These are phyloP conservation scores for Aspergillus leporis DNA, from an alignment of 495 filamentous ascomycete species.

Conservation along the genomic window DNA sequence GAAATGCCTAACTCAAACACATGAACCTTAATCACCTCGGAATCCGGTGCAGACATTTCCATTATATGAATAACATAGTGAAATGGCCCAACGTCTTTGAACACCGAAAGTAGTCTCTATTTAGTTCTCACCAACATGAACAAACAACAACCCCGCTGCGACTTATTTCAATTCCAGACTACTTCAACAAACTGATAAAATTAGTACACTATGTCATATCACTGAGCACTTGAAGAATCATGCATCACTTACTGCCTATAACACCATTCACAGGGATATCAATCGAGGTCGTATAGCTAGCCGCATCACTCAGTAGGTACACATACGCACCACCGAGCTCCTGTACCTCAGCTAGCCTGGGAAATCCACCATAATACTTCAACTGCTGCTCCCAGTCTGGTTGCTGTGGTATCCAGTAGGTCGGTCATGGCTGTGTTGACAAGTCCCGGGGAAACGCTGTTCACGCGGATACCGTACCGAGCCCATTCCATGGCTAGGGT, in stretches of 20 bases:
- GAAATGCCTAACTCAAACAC: too few species aligned
- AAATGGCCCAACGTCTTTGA: too few species aligned
- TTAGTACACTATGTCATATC: constrained; percentile 5
- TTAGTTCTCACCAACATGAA: too few species aligned
- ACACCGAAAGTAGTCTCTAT: too few species aligned
- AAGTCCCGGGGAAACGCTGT: constrained; percentile 40
- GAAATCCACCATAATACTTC: constrained; percentile 48
- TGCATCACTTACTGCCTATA: constrained; percentile 29
- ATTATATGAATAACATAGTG: too few species aligned
- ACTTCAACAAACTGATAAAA: constrained; percentile 13
- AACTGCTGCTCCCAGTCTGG: constrained; percentile 44
- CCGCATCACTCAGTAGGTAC: constrained; percentile 41
- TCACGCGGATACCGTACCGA: constrained; percentile 46
- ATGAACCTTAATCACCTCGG: too few species aligned
- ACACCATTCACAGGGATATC: constrained; percentile 41
- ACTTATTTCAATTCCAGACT: too few species aligned
- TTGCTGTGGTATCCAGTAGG: constrained; percentile 39
- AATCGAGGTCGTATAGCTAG: constrained; percentile 45
- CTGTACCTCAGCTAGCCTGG: constrained; percentile 37
- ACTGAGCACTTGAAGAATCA: not conserved
- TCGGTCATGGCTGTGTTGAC: constrained; percentile 44
- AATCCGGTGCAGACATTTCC: too few species aligned
- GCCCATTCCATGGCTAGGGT: constrained; percentile 52
- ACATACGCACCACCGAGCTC: constrained; percentile 46
- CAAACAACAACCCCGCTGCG: too few species aligned